Percentiles rank a stretch among this genome's conserved stretches.
Conservation (phyloP, 202 grass and related monocot species). For the Schoenoplectus tabernaemontani region DNA sequence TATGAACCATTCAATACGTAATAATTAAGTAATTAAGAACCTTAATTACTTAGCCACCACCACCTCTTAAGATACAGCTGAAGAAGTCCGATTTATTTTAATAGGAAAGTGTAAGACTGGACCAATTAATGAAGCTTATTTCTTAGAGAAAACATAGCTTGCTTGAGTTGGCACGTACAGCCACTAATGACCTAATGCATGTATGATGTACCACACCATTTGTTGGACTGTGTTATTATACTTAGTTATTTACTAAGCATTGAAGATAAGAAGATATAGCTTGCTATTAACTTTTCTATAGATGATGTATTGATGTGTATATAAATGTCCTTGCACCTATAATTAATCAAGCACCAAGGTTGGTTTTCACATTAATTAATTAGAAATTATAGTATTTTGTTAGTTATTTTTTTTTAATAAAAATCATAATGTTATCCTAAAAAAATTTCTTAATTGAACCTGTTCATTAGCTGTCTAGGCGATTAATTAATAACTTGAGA, state of each 20-base stretch:
- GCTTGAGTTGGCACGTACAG: slow-evolving; percentile 15
- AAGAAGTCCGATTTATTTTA: no score
- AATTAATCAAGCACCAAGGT: background rate
- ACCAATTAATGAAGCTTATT: no score
- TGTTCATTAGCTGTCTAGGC: background rate
- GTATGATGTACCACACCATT: background rate
- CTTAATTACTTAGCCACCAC: no score
- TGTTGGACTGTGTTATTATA: background rate
- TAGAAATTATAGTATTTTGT: background rate
- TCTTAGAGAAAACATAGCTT: no score
- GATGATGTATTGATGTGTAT: background rate
- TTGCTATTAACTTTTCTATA: slow-evolving; percentile 4
- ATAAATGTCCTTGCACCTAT: background rate
- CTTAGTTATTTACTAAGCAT: slow-evolving; percentile 6
- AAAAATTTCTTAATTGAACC: background rate
- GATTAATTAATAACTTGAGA: background rate
- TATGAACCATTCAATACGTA: no score
- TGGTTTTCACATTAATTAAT: background rate
- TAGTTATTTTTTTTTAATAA: background rate
- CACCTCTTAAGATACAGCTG: no score
- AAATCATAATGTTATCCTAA: background rate
- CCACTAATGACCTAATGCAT: slow-evolving; percentile 22
- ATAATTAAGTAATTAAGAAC: no score
- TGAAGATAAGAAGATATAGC: slow-evolving; percentile 8
- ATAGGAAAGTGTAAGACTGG: no score